Evolutionary conservation across 495 filamentous ascomycete species (phyloP), one percentile per base, ranked within the genome.

Genomic region (Tuber aestivum): DNA sequence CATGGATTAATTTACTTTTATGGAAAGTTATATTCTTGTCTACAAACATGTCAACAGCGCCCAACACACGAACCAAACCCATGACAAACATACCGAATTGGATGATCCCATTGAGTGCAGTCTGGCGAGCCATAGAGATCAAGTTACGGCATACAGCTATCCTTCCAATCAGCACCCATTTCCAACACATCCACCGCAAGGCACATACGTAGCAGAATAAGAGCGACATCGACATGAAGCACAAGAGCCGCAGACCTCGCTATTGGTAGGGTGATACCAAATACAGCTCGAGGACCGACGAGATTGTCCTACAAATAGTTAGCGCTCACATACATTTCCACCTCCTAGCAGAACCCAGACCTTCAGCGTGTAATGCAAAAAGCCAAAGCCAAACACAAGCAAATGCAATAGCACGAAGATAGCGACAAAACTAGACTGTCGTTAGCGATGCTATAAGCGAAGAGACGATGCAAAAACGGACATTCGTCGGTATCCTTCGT

Each of bases 1-100:
- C 18, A 7, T 35, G 23, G 44, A 42, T 6, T 69, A 81, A 76
- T 5, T 71, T 76, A 85, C 84, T 89, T 84, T 92, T 92, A 84
- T 94, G 92, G 85, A 94, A 93, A 48, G 91, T 91, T 79, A 93
- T 93, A 83, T 92, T 93, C 84, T 92, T 93, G 83, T 92, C 90
- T 85, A 72, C 48, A 75, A 74, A 50, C 41, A 74, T 44, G 70
- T 83, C 71, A 82, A 81, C 48, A 65, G 38, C 32, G 23, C 40
- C 41, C 40, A 44, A 37, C 48, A 56, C 6, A 65, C 21, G 21
- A 72, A 72, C 32, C 3, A 69, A 27, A 45, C 16, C 23, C n/a
- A 69, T 27, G 74, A 18, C 8, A 44, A 75, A 77, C 84, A 68
- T 79, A 85, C 84, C 86, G 85, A 93, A 92, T 78, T 91, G 91